phyloP scores from a whole-genome alignment of 2,329 filamentous ascomycete species.

The Pseudopithomyces chartarum region DNA sequence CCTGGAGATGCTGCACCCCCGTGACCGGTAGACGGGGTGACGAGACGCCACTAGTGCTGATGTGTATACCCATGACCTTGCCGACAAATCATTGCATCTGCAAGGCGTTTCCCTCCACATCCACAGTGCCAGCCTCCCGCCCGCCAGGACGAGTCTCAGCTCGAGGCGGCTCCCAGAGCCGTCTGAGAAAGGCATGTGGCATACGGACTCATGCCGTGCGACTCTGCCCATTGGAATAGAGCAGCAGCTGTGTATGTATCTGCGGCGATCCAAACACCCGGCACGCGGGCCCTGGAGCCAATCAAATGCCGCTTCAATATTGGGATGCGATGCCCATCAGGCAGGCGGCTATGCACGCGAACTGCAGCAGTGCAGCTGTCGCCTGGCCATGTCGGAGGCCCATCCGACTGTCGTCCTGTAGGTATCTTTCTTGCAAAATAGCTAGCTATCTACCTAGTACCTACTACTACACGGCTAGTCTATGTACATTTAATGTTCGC shows the following conservation, averaged over 20 bases:
- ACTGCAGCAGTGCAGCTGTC: constrained; percentile 11
- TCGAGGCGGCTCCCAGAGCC: constrained; percentile 13
- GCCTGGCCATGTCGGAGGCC: constrained; percentile 10
- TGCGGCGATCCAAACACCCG: constrained; percentile 21
- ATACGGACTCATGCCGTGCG: constrained; percentile 15
- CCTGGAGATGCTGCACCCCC: constrained; percentile 38
- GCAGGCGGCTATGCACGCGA: constrained; percentile 17
- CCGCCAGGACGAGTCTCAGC: constrained; percentile 4
- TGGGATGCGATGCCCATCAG: constrained; percentile 17
- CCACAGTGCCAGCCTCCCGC: constrained; percentile 3
- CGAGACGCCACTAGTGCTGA: constrained; percentile 34
- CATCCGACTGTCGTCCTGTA: constrained; percentile 20
- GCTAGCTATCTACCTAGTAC: too few species aligned
- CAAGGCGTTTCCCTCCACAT: constrained; percentile 9
- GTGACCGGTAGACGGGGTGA: constrained; percentile 26
- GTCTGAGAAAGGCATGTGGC: constrained; percentile 24
- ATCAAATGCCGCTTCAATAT: constrained; percentile 23
- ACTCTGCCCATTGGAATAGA: constrained; percentile 21
- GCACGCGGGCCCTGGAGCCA: constrained; percentile 23
- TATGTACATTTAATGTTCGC: constrained; percentile 1
- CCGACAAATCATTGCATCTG: constrained; percentile 22
- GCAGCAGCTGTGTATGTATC: too few species aligned
- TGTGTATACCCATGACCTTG: neutral
- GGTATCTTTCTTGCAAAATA: too few species aligned
- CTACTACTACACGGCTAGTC: too few species aligned